Conservation (phyloP, 768 basidiomycete species). For the Naganishia vishniacii region DNA sequence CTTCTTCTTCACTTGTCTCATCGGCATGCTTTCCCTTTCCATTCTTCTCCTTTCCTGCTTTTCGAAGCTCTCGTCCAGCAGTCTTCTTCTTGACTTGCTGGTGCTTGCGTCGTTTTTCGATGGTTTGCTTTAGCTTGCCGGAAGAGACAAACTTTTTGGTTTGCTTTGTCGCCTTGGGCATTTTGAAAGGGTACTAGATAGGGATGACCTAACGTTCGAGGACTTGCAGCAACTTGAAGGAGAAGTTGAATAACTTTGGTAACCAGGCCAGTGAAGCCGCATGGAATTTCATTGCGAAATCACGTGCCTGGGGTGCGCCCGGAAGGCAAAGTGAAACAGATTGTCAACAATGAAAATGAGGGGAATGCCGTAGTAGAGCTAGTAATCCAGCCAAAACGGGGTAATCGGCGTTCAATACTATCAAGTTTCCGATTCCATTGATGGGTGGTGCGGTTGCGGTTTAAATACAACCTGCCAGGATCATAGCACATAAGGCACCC, state of each 20-base stretch:
- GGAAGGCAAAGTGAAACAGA: background rate
- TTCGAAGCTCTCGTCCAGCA: constrained; percentile 54
- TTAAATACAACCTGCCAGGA: too few relatives aligned
- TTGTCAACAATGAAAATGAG: background rate
- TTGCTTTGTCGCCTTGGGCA: constrained; percentile 65
- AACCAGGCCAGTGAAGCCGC: background rate
- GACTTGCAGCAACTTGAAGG: too few relatives aligned
- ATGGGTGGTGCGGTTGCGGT: too few relatives aligned
- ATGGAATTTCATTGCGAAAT: background rate
- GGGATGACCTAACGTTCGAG: too few relatives aligned
- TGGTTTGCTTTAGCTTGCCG: constrained; percentile 80
- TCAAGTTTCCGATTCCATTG: too few relatives aligned
- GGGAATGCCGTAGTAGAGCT: background rate
- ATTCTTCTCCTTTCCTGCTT: constrained; percentile 51
- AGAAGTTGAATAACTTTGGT: too few relatives aligned
- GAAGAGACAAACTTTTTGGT: constrained; percentile 82
- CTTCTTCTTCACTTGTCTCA: constrained; percentile 35
- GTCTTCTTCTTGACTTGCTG: constrained; percentile 69
- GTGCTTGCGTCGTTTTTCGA: constrained; percentile 73
- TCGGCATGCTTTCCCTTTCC: constrained; percentile 39
- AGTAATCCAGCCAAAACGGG: too few relatives aligned
- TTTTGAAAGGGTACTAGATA: constrained; percentile 21
- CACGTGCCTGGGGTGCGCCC: background rate
- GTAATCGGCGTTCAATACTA: too few relatives aligned
- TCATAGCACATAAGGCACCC: too few relatives aligned